phyloP scores from a whole-genome alignment of 2,329 filamentous ascomycete genomes.

The Ploettnerulaceae sp. region DNA sequence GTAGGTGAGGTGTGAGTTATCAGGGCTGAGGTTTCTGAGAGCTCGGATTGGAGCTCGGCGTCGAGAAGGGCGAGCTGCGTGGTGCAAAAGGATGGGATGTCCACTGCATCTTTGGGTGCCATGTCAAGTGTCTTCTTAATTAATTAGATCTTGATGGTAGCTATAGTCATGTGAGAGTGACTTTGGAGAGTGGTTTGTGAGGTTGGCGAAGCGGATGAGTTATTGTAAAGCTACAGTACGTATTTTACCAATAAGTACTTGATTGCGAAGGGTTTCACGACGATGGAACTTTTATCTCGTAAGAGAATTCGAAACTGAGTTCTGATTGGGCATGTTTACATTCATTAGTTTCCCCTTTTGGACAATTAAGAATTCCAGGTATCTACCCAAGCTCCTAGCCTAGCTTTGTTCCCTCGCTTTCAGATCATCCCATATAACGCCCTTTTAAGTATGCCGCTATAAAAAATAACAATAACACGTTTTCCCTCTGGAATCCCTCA shows the following conservation, averaged over 20 bases:
- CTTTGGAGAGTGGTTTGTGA: neutral
- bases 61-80: conserved; percentile 68
- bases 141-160: neutral
- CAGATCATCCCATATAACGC: neutral
- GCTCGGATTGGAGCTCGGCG: conserved; percentile 66
- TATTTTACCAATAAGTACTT: no score
- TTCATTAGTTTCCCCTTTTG: neutral
- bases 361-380: neutral
- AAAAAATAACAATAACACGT: neutral
- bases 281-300: no score
- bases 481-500: neutral
- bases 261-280: no score
- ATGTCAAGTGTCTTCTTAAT: conserved; percentile 13
- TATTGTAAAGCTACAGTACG: no score
- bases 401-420: neutral
- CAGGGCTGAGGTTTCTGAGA: conserved; percentile 63
- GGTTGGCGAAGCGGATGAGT: neutral
- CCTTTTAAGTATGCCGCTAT: neutral
- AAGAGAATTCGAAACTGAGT: no score
- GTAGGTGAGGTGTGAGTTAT: conserved; percentile 63
- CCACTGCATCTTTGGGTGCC: conserved; percentile 40
- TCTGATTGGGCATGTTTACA: neutral
- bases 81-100: conserved; percentile 63
- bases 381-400: neutral
- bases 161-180: conserved; percentile 17